phyloP scores from a whole-genome alignment of 164 flowering plant species.

The Taxillus chinensis region DNA sequence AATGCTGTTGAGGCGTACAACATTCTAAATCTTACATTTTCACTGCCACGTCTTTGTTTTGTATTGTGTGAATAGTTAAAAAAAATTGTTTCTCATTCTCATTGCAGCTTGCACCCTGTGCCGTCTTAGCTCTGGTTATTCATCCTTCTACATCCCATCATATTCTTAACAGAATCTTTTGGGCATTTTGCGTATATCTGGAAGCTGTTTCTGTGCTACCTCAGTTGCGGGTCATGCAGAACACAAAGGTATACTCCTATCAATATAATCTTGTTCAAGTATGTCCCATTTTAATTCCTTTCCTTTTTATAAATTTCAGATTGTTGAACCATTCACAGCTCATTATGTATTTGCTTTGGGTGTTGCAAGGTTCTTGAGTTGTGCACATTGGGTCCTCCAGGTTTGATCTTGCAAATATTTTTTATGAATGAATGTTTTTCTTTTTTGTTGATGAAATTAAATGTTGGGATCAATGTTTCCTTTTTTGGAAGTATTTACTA shows the following conservation, averaged over 20 bases:
- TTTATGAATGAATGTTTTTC: too few relatives aligned
- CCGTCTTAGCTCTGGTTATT: slow-evolving; percentile 25
- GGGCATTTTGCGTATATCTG: slow-evolving; percentile 55
- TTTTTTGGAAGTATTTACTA: too few relatives aligned
- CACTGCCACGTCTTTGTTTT: too few relatives aligned
- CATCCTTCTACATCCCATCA: slow-evolving; percentile 46
- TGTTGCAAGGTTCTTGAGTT: slow-evolving; percentile 38
- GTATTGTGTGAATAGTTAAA: too few relatives aligned
- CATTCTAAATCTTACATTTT: too few relatives aligned
- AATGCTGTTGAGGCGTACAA: too few relatives aligned
- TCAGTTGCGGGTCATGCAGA: slow-evolving; percentile 52
- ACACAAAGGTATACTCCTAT: slow-evolving; percentile 31
- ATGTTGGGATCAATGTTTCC: too few relatives aligned
- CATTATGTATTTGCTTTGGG: slow-evolving; percentile 47
- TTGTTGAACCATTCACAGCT: slow-evolving; percentile 41
- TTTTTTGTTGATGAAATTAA: too few relatives aligned
- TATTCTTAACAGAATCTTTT: slow-evolving; percentile 35
- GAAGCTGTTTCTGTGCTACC: slow-evolving; percentile 60
- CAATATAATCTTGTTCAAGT: background rate
- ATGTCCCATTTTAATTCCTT: background rate
- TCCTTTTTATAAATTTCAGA: slow-evolving; percentile 12
- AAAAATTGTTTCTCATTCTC: background rate
- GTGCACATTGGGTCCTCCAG: slow-evolving; percentile 54
- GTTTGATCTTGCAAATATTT: slow-evolving; percentile 11
- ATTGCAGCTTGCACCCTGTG: slow-evolving; percentile 42